Conservation (phyloP, 2,329 filamentous ascomycete species). For the Zasmidium angulare region DNA sequence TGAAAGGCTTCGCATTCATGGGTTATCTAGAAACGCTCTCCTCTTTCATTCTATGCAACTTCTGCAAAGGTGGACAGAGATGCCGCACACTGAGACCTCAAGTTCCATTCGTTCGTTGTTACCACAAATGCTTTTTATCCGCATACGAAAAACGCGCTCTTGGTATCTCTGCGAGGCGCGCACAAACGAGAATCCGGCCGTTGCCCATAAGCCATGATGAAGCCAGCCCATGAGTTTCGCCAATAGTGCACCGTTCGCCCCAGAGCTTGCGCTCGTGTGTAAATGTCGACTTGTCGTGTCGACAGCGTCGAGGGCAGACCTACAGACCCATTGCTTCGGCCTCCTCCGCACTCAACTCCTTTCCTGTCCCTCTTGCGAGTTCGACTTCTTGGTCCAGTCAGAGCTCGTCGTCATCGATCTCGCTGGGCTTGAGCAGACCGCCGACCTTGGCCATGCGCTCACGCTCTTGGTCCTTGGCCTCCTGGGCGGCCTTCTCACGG, state of each 20-base stretch:
- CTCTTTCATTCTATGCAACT: not conserved
- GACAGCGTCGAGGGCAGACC: not conserved
- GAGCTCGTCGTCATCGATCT: constrained; percentile 78
- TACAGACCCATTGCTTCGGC: constrained; percentile 9
- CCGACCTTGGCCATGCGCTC: constrained; percentile 93
- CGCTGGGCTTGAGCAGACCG: constrained; percentile 93
- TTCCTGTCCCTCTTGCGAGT: constrained; percentile 9
- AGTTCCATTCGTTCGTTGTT: not conserved
- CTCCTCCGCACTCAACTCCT: constrained; percentile 7
- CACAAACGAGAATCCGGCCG: not conserved
- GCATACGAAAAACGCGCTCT: not conserved
- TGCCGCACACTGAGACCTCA: not conserved
- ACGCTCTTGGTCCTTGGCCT: constrained; percentile 83
- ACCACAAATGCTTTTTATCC: not conserved
- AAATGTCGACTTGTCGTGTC: not conserved
- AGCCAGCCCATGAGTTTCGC: not conserved
- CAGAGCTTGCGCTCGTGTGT: not conserved
- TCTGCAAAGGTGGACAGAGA: not conserved
- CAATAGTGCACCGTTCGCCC: not conserved
- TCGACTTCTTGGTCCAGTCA: constrained; percentile 66
- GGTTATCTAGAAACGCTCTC: too few relatives aligned
- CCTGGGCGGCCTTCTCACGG: constrained; percentile 85
- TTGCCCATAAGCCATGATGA: not conserved
- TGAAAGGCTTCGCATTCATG: too few relatives aligned
- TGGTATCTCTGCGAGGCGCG: not conserved